phyloP scores from a whole-genome alignment of 768 basidiomycete species.

The Rhizopogon sp. region DNA sequence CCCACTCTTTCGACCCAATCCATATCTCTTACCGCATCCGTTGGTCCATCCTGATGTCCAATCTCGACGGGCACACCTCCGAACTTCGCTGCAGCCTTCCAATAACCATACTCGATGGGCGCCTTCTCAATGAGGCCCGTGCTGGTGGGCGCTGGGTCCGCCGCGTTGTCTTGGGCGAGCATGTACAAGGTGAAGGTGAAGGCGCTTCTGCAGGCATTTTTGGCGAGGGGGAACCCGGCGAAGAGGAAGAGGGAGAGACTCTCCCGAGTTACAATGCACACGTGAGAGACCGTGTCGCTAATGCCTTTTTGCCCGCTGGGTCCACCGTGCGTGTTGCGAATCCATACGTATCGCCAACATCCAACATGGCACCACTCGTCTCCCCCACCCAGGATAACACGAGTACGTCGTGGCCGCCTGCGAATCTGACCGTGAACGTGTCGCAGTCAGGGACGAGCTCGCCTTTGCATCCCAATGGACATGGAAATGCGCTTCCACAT shows the following conservation, averaged over 20 bases:
- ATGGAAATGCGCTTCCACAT: neutral
- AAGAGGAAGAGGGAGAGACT: conserved; percentile 60
- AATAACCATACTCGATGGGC: conserved; percentile 72
- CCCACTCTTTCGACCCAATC: conserved; percentile 74
- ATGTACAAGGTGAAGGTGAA: conserved; percentile 18
- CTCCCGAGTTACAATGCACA: conserved; percentile 89
- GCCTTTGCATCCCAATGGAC: conserved; percentile 17
- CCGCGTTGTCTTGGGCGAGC: conserved; percentile 52
- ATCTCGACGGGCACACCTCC: conserved; percentile 87
- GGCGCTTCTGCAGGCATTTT: conserved; percentile 26
- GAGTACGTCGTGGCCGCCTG: too few relatives aligned
- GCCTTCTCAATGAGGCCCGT: conserved; percentile 71
- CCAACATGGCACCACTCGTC: conserved; percentile 29
- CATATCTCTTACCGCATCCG: conserved; percentile 72
- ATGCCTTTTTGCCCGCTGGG: conserved; percentile 63
- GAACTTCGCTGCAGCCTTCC: conserved; percentile 95
- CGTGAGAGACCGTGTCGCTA: conserved; percentile 84
- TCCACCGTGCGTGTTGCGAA: conserved; percentile 61
- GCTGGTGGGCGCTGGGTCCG: conserved; percentile 70
- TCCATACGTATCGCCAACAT: conserved; percentile 43
- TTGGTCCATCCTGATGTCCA: conserved; percentile 75
- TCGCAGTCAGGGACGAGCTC: conserved; percentile 40
- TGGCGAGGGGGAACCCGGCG: conserved; percentile 29
- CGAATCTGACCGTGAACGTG: conserved; percentile 17
- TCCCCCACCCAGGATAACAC: neutral